These are phyloP conservation scores for Handroanthus guayacan DNA, from an alignment of 257 asterid genomes.

Conservation along the genomic window DNA sequence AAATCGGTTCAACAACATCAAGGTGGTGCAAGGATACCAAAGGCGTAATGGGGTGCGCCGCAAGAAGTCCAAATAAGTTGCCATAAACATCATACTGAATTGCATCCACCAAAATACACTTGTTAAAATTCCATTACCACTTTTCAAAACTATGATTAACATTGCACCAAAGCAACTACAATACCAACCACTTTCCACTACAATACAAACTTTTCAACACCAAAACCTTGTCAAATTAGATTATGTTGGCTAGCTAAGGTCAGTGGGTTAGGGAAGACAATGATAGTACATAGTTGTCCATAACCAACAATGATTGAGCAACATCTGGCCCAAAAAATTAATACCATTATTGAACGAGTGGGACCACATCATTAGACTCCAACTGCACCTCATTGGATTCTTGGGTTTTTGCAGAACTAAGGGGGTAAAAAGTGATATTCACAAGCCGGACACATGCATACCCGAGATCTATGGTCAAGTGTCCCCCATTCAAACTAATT, in stretches of 20 bases:
- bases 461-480: constrained; percentile 33
- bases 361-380: constrained; percentile 39
- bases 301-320: constrained; percentile 32
- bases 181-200: constrained; percentile 43
- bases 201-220: constrained; percentile 12
- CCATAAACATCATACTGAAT: constrained; percentile 75
- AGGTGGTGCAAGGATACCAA: constrained; percentile 68
- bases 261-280: constrained; percentile 35
- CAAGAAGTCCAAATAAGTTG: constrained; percentile 67
- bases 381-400: constrained; percentile 44
- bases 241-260: constrained; percentile 14
- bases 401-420: neutral
- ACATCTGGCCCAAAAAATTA: constrained; percentile 43
- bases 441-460: constrained; percentile 32
- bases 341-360: constrained; percentile 32
- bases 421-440: constrained; percentile 35
- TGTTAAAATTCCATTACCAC: constrained; percentile 15
- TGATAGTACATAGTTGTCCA: constrained; percentile 19
- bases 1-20: constrained; percentile 72
- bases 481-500: constrained; percentile 24
- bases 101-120: constrained; percentile 31
- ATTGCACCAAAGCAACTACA: constrained; percentile 28
- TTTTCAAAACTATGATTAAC: constrained; percentile 5
- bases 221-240: constrained; percentile 32
- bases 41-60: constrained; percentile 71